Conservation (phyloP, 2,329 filamentous ascomycete species). For the Purpureocillium lavendulum region DNA sequence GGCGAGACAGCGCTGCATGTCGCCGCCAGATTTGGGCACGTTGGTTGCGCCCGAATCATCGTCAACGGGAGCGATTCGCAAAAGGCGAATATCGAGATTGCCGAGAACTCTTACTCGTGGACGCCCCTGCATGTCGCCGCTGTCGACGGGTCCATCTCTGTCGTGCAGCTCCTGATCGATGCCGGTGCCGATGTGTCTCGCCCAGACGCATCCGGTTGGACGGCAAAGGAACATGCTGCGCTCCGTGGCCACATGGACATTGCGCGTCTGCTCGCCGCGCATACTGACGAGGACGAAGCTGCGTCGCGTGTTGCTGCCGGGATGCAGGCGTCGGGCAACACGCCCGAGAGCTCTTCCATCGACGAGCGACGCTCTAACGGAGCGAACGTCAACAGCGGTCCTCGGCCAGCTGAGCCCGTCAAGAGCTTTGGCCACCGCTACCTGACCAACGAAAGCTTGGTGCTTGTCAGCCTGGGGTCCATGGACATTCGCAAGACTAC, state of each 20-base stretch:
- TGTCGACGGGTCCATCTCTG: conserved; percentile 72
- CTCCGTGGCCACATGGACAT: conserved; percentile 82
- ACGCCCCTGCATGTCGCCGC: conserved; percentile 90
- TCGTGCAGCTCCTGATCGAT: conserved; percentile 69
- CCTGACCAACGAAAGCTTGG: conserved; percentile 77
- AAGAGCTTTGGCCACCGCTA: conserved; percentile 97
- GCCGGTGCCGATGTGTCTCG: conserved; percentile 69
- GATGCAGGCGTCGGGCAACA: conserved; percentile 10
- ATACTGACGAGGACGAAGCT: conserved; percentile 27
- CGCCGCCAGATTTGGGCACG: conserved; percentile 80
- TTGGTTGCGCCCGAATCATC: conserved; percentile 69
- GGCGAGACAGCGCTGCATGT: conserved; percentile 90
- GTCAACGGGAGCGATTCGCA: conserved; percentile 62
- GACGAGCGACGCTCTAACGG: conserved; percentile 50
- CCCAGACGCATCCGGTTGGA: conserved; percentile 85
- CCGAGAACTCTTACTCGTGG: conserved; percentile 84
- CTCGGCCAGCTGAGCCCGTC: conserved; percentile 63
- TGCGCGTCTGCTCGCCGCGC: conserved; percentile 56
- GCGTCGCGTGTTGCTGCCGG: conserved; percentile 12
- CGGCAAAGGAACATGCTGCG: conserved; percentile 84
- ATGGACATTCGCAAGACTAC: conserved; percentile 86
- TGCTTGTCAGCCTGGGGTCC: conserved; percentile 85
- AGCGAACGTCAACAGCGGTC: conserved; percentile 25
- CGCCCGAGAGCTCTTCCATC: conserved; percentile 51
- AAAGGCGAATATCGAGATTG: conserved; percentile 66